Percentiles rank a stretch among this genome's conserved stretches.
Conservation (phyloP, 441 rosid species). For the Populus hybrid region DNA sequence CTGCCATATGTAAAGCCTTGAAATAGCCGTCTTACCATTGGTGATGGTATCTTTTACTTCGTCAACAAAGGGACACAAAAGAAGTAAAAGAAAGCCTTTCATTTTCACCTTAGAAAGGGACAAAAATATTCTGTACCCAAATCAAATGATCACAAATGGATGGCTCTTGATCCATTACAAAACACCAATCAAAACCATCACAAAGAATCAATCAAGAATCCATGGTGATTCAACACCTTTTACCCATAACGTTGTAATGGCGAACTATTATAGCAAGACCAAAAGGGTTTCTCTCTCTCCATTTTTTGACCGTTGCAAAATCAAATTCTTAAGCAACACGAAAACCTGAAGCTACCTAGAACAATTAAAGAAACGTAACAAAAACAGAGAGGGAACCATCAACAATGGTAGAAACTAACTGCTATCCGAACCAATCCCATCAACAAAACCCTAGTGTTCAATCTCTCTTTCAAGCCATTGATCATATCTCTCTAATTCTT, state of each 20-base stretch:
- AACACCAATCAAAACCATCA: background rate
- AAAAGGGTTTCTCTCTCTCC: background rate
- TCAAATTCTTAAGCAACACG: conserved; percentile 6
- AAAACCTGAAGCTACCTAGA: background rate
- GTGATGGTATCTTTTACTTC: background rate
- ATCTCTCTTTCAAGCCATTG: conserved; percentile 33
- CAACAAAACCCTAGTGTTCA: conserved; percentile 29
- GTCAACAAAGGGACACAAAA: background rate
- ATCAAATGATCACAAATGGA: background rate
- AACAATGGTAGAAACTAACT: conserved; percentile 39
- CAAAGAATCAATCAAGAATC: conserved; percentile 14
- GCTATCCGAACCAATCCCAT: conserved; percentile 6
- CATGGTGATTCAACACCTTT: conserved; percentile 13
- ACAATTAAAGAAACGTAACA: conserved; percentile 2
- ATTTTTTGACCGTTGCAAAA: conserved; percentile 49
- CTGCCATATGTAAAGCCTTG: conserved; percentile 6
- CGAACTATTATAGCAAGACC: background rate
- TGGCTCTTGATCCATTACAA: background rate
- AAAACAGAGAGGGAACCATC: conserved; percentile 8
- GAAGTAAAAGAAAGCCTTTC: no score
- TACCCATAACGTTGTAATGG: conserved; percentile 19
- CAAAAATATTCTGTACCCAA: background rate
- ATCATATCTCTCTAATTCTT: conserved; percentile 57
- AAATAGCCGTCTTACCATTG: background rate
- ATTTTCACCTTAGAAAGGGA: no score